These are phyloP conservation scores for Colletotrichum magnum DNA, from an alignment of 2,329 filamentous ascomycete species.

Conservation along the genomic window DNA sequence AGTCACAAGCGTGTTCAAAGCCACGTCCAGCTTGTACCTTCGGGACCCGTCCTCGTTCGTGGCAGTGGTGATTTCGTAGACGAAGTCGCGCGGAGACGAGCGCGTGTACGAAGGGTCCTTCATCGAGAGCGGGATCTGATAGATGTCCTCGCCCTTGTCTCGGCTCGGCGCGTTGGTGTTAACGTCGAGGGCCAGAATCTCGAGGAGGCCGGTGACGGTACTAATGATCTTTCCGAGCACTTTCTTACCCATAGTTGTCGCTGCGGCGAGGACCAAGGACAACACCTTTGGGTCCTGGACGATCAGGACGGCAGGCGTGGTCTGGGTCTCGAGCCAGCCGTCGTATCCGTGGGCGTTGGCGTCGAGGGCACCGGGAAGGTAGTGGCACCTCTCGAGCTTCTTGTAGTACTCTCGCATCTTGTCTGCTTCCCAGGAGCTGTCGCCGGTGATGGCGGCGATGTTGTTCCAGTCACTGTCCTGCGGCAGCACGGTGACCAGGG, in stretches of 20 bases:
- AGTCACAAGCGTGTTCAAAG: conserved; percentile 53
- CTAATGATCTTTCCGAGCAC: conserved; percentile 14
- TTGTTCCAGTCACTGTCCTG: conserved; percentile 71
- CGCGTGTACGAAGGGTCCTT: conserved; percentile 58
- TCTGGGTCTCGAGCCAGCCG: conserved; percentile 60
- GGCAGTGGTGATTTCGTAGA: conserved; percentile 51
- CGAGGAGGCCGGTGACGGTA: conserved; percentile 13
- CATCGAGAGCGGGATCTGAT: conserved; percentile 61
- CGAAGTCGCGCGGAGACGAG: conserved; percentile 60
- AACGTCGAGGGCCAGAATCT: conserved; percentile 19
- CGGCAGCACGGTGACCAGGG: conserved; percentile 70
- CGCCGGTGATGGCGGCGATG: conserved; percentile 71
- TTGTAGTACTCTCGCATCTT: conserved; percentile 73
- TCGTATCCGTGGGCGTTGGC: conserved; percentile 65
- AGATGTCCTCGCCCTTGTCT: conserved; percentile 28
- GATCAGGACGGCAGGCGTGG: conserved; percentile 10
- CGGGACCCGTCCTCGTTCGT: conserved; percentile 53
- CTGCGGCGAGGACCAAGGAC: conserved; percentile 27
- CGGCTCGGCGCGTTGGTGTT: conserved; percentile 12
- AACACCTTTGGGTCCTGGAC: conserved; percentile 25
- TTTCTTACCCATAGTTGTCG: conserved; percentile 25
- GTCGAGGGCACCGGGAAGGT: conserved; percentile 57
- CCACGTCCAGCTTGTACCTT: conserved; percentile 55
- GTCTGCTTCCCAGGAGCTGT: conserved; percentile 67
- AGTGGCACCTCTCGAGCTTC: conserved; percentile 69